Base-by-base conservation (phyloP, 2,329 filamentous ascomycete species). In the Ilyonectria sp. region DNA sequence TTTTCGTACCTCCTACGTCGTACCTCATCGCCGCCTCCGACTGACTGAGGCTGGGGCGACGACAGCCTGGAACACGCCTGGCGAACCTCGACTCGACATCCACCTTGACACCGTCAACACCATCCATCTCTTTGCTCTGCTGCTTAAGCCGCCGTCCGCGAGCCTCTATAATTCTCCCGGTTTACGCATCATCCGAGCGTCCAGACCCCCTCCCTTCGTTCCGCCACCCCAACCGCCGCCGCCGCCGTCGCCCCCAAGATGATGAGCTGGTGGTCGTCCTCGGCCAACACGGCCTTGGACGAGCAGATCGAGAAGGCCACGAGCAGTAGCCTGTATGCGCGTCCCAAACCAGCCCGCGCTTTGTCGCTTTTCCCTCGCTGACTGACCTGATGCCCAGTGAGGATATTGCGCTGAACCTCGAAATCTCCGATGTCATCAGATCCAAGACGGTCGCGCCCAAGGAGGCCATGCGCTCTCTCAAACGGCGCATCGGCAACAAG, bases 231-330 rank as follows among this genome's bases (percentile, higher is more conserved):
- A 50, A 13, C 55, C 63, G 26, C 53, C 15, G 26, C 49, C 15
- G 13, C 31, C 54, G 52, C 60, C 57, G 66, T 63, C 63, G 59
- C 67, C 63, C 33, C 43, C 78, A 78, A 72, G 57, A 92, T 88
- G 87, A 98, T 98, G 95, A 92, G 94, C 79, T 94, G 95, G 87
- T 99, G 95, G 95, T 98, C 97, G 80, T 93, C 93, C 74, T 95
- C 94, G 80, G 90, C 91, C 83, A 94, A 94, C 82, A 93, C 92
- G 79, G 94, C 94, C 83, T 88, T 99, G 83, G 96, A 99, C 82
- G 95, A 97, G 84, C 96, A 98, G 87, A 92, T 99, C 78, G 95
- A 98, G 81, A 94, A 93, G 82, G 96, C 96, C 59, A 99, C 96
- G 17, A 92, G 93, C 73, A 97, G 94, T 79, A 98, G 95, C 82